Conservation (phyloP, 805 yeast genomes). For the Pichia nanzhaoensis region DNA sequence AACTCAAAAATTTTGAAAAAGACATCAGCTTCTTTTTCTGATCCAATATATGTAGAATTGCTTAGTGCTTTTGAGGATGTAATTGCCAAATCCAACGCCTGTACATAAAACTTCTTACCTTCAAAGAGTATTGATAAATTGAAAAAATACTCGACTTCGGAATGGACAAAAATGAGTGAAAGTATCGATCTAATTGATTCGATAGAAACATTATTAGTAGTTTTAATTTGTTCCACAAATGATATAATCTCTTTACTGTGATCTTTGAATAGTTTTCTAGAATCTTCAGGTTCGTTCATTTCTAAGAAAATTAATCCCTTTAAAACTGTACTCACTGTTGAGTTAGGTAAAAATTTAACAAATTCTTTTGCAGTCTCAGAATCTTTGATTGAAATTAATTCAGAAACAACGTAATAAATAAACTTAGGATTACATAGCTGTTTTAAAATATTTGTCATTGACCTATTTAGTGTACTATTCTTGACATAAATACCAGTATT, state of each 20-base stretch:
- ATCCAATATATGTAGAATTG: constrained; percentile 8
- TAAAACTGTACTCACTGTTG: constrained; percentile 21
- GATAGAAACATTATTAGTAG: constrained; percentile 15
- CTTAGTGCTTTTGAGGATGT: constrained; percentile 13
- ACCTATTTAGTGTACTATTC: constrained; percentile 20
- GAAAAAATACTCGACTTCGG: constrained; percentile 32
- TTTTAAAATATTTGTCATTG: constrained; percentile 15
- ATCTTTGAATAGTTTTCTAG: constrained; percentile 28
- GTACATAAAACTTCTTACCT: constrained; percentile 23
- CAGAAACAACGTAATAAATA: constrained; percentile 19
- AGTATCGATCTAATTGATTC: neutral
- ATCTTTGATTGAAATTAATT: constrained; percentile 15
- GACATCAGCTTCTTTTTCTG: constrained; percentile 19
- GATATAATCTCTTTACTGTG: constrained; percentile 27
- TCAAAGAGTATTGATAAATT: constrained; percentile 34
- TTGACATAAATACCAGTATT: constrained; percentile 23
- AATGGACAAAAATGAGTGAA: constrained; percentile 23
- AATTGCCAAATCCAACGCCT: constrained; percentile 32
- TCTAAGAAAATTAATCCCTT: constrained; percentile 26
- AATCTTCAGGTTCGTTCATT: constrained; percentile 16
- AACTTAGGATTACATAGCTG: constrained; percentile 18
- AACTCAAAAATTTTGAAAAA: constrained; percentile 26
- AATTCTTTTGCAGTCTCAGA: constrained; percentile 13
- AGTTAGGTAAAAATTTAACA: constrained; percentile 17
- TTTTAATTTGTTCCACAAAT: too few relatives aligned